Evolutionary conservation across 202 grass and related monocot species (phyloP).

Genomic region (Carex sylvatica): DNA sequence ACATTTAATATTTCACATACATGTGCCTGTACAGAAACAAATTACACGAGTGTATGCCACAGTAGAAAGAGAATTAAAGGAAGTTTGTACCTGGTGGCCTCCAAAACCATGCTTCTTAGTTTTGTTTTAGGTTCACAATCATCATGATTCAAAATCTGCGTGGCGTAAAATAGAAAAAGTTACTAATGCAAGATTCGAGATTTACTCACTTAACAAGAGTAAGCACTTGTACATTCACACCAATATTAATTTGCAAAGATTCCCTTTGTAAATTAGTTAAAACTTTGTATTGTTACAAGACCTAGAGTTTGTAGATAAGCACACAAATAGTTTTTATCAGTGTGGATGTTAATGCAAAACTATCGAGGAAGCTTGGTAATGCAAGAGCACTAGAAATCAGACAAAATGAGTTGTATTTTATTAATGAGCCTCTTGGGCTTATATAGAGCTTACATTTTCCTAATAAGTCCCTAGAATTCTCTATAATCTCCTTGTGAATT

Average conservation of each 20-base stretch:
- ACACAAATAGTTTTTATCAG: not conserved
- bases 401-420: too few species aligned
- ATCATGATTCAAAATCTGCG: conserved; percentile 46
- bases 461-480: too few species aligned
- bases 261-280: not conserved
- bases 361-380: not conserved
- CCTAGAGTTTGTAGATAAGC: not conserved
- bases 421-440: too few species aligned
- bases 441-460: too few species aligned
- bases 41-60: not conserved
- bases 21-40: not conserved
- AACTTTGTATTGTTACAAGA: not conserved
- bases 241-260: not conserved
- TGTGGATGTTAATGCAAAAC: not conserved
- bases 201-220: not conserved
- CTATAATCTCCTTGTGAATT: too few species aligned
- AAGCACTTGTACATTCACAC: not conserved
- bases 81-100: conserved; percentile 63
- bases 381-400: too few species aligned
- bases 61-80: not conserved
- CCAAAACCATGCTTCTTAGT: conserved; percentile 64
- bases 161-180: not conserved
- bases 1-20: not conserved
- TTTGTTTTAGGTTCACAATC: conserved; percentile 60
- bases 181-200: not conserved